Evolutionary conservation across 2,329 filamentous ascomycete species (phyloP), one percentile per base, ranked within the genome.

Genomic region (Aspergillus hiratsukae): DNA sequence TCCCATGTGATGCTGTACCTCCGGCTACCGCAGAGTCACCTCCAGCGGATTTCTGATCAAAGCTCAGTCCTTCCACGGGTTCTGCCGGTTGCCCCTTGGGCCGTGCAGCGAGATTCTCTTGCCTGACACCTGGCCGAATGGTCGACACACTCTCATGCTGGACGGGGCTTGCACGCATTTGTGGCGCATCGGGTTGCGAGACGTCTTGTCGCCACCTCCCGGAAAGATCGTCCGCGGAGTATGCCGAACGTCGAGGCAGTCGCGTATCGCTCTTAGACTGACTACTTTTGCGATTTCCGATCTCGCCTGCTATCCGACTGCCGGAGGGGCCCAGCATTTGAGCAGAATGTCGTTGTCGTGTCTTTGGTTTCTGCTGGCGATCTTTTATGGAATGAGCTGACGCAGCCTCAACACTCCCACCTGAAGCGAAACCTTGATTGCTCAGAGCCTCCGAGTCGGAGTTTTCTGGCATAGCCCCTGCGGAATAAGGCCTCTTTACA

Each of bases 1-100:
- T 73, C 70, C 61, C 61, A 58, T 60, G 58, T 54, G 59, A 61
- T 63, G 61, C 53, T 63, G 64, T 64, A 66, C 64, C 64, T 66
- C 59, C 63, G 53, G 59, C 58, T 62, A 54, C 61, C 57, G 54
- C 61, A 54, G 51, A 58, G 51, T 55, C 43, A 50, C 54, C 54
- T 59, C 62, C 61, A 54, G 50, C 55, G 50, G 55, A 51, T 51
- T 51, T 56, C 49, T 63, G 60, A 46, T 57, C 61, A 55, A 58
- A 56, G 58, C 57, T 60, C 48, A 61, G 46, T 11, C 54, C 50
- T 51, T 46, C 48, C 52, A 60, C 58, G 29, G 60, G 58, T 49
- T 61, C 57, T 46, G 56, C 55, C 6, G 56, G 54, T 17, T 37
- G 31, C 37, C 52, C 48, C 21, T 48, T 48, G n/a, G 61, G 55